phyloP scores from a whole-genome alignment of 2,329 filamentous ascomycete genomes.

The Paecilomyces formosus region DNA sequence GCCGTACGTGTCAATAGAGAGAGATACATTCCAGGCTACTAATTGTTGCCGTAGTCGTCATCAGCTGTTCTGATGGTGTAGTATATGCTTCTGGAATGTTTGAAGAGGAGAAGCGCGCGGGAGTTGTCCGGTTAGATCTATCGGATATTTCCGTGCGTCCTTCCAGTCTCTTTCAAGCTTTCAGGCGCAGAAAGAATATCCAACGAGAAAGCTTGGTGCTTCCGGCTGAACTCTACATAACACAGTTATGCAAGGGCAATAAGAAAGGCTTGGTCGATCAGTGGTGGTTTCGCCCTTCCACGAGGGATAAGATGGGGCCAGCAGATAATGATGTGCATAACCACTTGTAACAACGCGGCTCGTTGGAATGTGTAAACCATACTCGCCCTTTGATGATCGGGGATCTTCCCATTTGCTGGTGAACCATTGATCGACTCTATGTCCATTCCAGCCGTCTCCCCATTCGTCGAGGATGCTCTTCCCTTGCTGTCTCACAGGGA shows the following conservation, averaged over 20 bases:
- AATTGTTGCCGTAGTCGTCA: background rate
- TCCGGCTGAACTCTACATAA: background rate
- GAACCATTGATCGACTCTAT: background rate
- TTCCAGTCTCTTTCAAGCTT: background rate
- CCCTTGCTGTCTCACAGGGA: background rate
- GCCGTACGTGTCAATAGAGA: constrained; percentile 37
- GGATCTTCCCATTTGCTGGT: background rate
- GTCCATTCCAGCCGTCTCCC: background rate
- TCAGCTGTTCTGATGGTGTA: background rate
- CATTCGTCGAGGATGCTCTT: background rate
- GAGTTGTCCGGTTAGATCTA: background rate
- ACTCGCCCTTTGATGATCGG: background rate
- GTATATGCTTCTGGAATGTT: background rate
- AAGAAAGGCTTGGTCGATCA: background rate
- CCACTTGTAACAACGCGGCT: background rate
- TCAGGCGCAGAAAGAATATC: background rate
- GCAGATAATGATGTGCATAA: background rate
- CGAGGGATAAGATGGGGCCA: background rate
- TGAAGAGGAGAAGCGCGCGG: background rate
- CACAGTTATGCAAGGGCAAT: background rate
- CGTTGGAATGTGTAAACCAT: background rate
- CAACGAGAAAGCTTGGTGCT: background rate
- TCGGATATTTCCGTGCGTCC: background rate
- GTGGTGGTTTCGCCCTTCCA: background rate
- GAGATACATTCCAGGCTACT: constrained; percentile 30